Evolutionary conservation across 495 filamentous ascomycete genomes (phyloP).

Genomic region (Parathielavia hyrcaniae): DNA sequence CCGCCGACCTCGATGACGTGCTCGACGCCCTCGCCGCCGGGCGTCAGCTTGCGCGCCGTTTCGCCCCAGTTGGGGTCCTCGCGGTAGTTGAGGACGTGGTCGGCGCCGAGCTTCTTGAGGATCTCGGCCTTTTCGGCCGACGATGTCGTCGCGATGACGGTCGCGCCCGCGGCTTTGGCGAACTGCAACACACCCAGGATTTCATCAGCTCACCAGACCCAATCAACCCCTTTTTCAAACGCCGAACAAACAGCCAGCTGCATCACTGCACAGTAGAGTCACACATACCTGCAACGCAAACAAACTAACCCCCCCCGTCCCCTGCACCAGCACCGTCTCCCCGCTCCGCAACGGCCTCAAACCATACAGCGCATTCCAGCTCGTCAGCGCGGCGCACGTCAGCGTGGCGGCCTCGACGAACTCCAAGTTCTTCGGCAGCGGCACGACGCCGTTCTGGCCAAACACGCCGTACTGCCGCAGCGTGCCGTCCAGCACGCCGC

Average conservation of each 20-base stretch:
- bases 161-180: constrained; percentile 76
- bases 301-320: constrained; percentile 74
- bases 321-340: constrained; percentile 67
- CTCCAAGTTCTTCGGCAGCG: constrained; percentile 55
- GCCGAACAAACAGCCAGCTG: no score
- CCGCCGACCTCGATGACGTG: constrained; percentile 71
- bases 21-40: constrained; percentile 56
- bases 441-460: constrained; percentile 62
- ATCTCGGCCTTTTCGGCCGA: constrained; percentile 57
- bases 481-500: constrained; percentile 64
- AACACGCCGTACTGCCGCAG: constrained; percentile 67
- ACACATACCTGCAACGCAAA: constrained; percentile 56
- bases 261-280: background rate
- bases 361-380: constrained; percentile 79
- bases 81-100: constrained; percentile 75
- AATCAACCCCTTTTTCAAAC: no score
- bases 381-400: constrained; percentile 66
- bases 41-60: constrained; percentile 60
- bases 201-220: background rate
- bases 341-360: constrained; percentile 60
- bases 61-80: constrained; percentile 67
- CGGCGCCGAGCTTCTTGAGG: constrained; percentile 66
- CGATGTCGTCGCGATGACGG: constrained; percentile 74
- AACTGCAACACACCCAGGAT: constrained; percentile 48
- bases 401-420: constrained; percentile 61